A percentile compares a stretch with the other conserved stretches of the same genome.
These are phyloP conservation scores for Alternaria tenuissima DNA, from an alignment of 2,329 filamentous ascomycete genomes.

Conservation along the genomic window DNA sequence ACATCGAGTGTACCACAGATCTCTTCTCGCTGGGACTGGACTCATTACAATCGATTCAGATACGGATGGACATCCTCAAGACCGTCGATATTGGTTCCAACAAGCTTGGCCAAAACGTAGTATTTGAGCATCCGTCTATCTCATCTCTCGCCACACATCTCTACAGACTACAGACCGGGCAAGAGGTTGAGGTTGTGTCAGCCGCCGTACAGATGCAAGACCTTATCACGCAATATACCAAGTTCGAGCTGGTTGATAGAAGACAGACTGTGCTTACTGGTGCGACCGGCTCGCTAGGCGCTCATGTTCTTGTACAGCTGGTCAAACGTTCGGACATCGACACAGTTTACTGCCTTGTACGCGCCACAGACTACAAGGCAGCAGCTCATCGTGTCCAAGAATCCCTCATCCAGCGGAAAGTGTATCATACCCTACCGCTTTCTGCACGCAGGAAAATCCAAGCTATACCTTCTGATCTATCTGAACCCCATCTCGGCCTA, in stretches of 20 bases:
- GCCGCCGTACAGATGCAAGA: conserved; percentile 55
- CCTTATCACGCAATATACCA: conserved; percentile 56
- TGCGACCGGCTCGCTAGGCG: conserved; percentile 71
- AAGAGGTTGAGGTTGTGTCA: conserved; percentile 40
- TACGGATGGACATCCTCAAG: conserved; percentile 61
- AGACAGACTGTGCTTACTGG: conserved; percentile 63
- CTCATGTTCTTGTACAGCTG: conserved; percentile 61
- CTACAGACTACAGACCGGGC: conserved; percentile 52
- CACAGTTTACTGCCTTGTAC: conserved; percentile 62
- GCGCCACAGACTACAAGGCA: conserved; percentile 52
- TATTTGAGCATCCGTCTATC: conserved; percentile 66
- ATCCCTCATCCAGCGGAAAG: conserved; percentile 49
- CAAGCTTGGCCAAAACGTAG: conserved; percentile 63
- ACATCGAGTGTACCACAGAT: conserved; percentile 55
- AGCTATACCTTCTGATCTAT: conserved; percentile 52
- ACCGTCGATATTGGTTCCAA: conserved; percentile 58
- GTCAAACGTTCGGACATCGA: conserved; percentile 37
- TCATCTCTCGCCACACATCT: conserved; percentile 57
- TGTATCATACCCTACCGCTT: conserved; percentile 43
- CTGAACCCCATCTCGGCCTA: conserved; percentile 53
- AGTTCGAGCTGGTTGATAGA: conserved; percentile 40
- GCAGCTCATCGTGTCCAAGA: conserved; percentile 46
- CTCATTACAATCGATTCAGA: conserved; percentile 65
- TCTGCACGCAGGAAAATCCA: conserved; percentile 39
- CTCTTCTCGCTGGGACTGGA: conserved; percentile 68